Conservation (phyloP, 192 early-diverging fungal genomes). For the Umbelopsis vinacea region DNA sequence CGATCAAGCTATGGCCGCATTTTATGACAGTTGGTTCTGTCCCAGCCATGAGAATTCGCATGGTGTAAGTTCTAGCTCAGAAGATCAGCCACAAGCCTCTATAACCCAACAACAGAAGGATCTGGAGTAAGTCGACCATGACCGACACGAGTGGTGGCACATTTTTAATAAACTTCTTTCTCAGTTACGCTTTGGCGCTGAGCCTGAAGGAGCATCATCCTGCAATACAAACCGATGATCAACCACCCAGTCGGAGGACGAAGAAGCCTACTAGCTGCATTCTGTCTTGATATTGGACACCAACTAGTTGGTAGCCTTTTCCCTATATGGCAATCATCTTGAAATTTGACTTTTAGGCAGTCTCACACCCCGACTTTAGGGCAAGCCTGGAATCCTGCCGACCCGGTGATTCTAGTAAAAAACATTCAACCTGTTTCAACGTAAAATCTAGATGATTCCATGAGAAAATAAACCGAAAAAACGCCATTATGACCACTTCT, state of each 20-base stretch:
- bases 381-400: conserved; percentile 15
- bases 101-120: not conserved
- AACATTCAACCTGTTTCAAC: not conserved
- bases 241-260: not conserved
- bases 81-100: not conserved
- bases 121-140: not conserved
- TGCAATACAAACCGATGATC: not conserved
- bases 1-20: conserved; percentile 62
- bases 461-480: no score
- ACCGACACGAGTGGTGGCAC: not conserved
- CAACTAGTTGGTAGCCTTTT: not conserved
- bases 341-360: conserved; percentile 18
- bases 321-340: not conserved
- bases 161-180: not conserved
- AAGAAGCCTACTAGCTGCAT: not conserved
- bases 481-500: no score
- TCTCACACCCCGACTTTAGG: conserved; percentile 10
- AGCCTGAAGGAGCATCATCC: not conserved
- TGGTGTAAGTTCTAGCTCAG: not conserved
- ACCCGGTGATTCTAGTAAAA: not conserved
- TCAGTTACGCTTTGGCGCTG: conserved; percentile 7
- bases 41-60: not conserved
- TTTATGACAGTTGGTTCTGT: conserved; percentile 53
- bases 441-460: not conserved
- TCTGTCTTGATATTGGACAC: not conserved